Evolutionary conservation across 2,329 filamentous ascomycete species (phyloP), one percentile per base, ranked within the genome.

Genomic region (Neonectria punicea): DNA sequence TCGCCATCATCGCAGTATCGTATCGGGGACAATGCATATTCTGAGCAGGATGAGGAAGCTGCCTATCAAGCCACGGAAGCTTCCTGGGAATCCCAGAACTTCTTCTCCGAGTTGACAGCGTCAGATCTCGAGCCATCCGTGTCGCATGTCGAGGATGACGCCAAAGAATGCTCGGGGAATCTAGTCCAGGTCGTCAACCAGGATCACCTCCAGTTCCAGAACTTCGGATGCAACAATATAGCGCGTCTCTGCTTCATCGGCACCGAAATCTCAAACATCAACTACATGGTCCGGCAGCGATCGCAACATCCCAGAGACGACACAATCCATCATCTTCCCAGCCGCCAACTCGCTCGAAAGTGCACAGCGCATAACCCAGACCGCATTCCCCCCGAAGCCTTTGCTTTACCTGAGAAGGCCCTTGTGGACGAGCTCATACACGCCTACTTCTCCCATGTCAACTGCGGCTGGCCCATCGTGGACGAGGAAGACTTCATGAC

Each of bases 251-350:
- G 82, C 53, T 86, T 84, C 68, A 83, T 86, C 39, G 84, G 84
- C 7, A 82, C 84, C 63, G 84, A 85, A 66, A 79, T 84, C 54
- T 86, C 84, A n/a, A 86, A 86, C 63, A 79, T 86, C 72, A 83
- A 84, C 54, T 85, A 85, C 66, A 75, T 86, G 51, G 80, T 86
- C 36, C 81, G 83, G 11, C 84, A 85, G 65, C 82, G 83, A 56
- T 72, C 74, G 2, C 65, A 67, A 4, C 62, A 72, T 36, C 47
- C 70, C 16, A 11, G 7, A 25, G 39, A 71, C 13, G 54, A 67
- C 13, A 58, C 66, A 53, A 70, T 74, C 5, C 70, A 74, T 14
- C 77, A 80, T 64, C 77, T 73, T 22, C 63, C 63, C 39, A 76
- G 68, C 49, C 67, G 72, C 28, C 70, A 75, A 28, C 66, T 72